Percentiles rank a stretch among this genome's conserved stretches.
These are phyloP conservation scores for Neoscytalidium dimidiatum DNA, from an alignment of 2,329 filamentous ascomycete species.

Conservation along the genomic window DNA sequence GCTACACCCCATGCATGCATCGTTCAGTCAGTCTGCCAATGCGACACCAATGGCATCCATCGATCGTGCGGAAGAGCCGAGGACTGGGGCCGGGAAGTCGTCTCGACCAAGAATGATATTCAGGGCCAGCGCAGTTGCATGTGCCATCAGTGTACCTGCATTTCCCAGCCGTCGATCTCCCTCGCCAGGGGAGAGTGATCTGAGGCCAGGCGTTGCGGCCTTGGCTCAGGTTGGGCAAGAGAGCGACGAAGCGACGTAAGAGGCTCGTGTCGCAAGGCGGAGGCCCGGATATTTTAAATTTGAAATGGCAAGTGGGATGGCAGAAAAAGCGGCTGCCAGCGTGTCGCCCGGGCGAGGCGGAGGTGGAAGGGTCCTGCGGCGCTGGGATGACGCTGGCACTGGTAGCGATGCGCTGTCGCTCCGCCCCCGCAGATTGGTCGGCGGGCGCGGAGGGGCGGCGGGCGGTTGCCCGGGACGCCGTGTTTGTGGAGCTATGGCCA, in stretches of 20 bases:
- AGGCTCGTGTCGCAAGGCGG: background rate
- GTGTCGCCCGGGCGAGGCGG: background rate
- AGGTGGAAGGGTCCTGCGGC: background rate
- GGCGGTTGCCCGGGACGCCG: conserved; percentile 10
- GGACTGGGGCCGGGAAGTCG: too few species aligned
- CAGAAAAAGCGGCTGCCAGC: background rate
- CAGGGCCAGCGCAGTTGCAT: background rate
- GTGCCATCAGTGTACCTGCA: background rate
- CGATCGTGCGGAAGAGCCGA: background rate
- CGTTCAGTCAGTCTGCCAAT: too few species aligned
- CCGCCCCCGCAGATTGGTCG: conserved; percentile 10
- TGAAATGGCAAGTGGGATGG: background rate
- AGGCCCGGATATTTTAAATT: background rate
- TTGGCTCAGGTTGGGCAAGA: background rate
- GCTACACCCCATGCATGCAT: too few species aligned
- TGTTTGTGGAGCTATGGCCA: conserved; percentile 8
- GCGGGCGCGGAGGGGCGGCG: background rate
- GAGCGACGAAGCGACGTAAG: background rate
- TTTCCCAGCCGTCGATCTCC: background rate
- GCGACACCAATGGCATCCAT: too few species aligned
- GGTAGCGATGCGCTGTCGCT: background rate
- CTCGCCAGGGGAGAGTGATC: background rate
- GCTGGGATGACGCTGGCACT: conserved; percentile 5
- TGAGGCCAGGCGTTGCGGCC: background rate
- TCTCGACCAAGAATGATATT: background rate